Evolutionary conservation across 1,139 yeast genomes (phyloP).

Genomic region (Taiozyma onychis): DNA sequence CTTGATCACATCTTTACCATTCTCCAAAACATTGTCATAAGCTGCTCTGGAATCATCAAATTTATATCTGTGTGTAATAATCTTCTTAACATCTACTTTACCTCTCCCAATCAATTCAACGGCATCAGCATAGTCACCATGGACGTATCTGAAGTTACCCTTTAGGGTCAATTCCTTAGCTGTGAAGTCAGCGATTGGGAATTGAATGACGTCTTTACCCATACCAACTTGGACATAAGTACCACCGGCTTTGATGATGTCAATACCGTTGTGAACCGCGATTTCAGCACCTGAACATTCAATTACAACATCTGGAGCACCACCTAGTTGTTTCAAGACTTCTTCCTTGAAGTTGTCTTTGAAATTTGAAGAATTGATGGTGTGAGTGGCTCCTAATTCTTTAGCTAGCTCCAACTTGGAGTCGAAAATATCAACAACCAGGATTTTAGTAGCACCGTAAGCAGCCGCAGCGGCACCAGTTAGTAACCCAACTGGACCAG

Average conservation of each 20-base stretch:
- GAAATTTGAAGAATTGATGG: constrained; percentile 46
- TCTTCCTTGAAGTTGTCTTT: constrained; percentile 32
- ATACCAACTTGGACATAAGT: constrained; percentile 72
- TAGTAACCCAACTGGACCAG: constrained; percentile 88
- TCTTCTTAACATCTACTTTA: constrained; percentile 52
- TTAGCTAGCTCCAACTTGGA: constrained; percentile 25
- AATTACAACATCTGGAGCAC: constrained; percentile 52
- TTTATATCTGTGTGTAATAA: constrained; percentile 73
- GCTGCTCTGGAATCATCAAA: constrained; percentile 78
- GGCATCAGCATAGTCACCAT: constrained; percentile 71
- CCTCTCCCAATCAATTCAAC: constrained; percentile 62
- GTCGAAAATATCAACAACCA: constrained; percentile 28
- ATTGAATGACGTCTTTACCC: constrained; percentile 57
- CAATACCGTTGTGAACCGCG: constrained; percentile 60
- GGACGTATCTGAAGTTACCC: constrained; percentile 80
- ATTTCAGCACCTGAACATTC: constrained; percentile 74
- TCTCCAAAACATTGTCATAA: constrained; percentile 55
- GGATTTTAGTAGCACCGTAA: constrained; percentile 61
- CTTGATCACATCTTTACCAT: constrained; percentile 50
- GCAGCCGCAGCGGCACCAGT: constrained; percentile 75
- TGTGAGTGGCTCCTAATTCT: constrained; percentile 38
- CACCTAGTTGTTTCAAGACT: constrained; percentile 35
- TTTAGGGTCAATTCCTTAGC: constrained; percentile 64
- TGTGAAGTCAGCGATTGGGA: constrained; percentile 71
- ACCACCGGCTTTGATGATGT: constrained; percentile 56